Conservation (phyloP, 495 filamentous ascomycete species). For the Endocarpon pusillum region DNA sequence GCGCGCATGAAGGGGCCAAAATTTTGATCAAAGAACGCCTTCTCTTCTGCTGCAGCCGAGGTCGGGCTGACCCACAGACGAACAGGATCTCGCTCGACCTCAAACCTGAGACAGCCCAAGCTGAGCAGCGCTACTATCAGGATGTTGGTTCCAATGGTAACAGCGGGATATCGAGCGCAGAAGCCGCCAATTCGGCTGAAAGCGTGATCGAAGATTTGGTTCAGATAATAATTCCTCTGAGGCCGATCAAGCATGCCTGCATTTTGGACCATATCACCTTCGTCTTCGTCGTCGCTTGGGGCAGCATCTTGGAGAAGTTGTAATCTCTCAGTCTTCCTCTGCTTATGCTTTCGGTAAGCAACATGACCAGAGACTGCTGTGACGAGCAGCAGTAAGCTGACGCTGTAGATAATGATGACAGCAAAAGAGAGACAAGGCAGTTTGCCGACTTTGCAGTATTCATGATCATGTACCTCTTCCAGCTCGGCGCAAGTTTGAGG, state of each 20-base stretch:
- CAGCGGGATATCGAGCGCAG: slow-evolving; percentile 65
- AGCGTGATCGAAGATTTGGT: slow-evolving; percentile 55
- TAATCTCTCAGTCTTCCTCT: slow-evolving; percentile 60
- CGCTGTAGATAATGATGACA: slow-evolving; percentile 69
- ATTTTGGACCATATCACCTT: slow-evolving; percentile 59
- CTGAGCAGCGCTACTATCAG: slow-evolving; percentile 59
- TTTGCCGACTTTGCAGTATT: slow-evolving; percentile 65
- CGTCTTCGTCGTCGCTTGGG: slow-evolving; percentile 78
- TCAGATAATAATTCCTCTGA: slow-evolving; percentile 53
- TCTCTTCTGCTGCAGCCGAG: slow-evolving; percentile 80
- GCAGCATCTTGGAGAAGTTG: slow-evolving; percentile 70
- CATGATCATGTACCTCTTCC: slow-evolving; percentile 45
- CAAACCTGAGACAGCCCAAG: slow-evolving; percentile 71
- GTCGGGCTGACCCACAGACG: slow-evolving; percentile 89
- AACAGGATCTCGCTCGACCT: slow-evolving; percentile 76
- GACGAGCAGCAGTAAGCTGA: slow-evolving; percentile 49
- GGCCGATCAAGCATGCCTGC: slow-evolving; percentile 53
- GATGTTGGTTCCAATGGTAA: slow-evolving; percentile 60
- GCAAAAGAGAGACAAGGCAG: slow-evolving; percentile 84
- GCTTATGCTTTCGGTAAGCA: slow-evolving; percentile 51
- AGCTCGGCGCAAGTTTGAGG: slow-evolving; percentile 67
- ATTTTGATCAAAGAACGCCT: slow-evolving; percentile 82
- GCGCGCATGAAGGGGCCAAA: slow-evolving; percentile 94
- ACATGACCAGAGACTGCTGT: slow-evolving; percentile 54
- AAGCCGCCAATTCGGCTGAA: slow-evolving; percentile 71